Percentiles rank a stretch among this genome's conserved stretches.
These are phyloP conservation scores for Dissoconium aciculare DNA, from an alignment of 2,329 filamentous ascomycete genomes.

Conservation along the genomic window DNA sequence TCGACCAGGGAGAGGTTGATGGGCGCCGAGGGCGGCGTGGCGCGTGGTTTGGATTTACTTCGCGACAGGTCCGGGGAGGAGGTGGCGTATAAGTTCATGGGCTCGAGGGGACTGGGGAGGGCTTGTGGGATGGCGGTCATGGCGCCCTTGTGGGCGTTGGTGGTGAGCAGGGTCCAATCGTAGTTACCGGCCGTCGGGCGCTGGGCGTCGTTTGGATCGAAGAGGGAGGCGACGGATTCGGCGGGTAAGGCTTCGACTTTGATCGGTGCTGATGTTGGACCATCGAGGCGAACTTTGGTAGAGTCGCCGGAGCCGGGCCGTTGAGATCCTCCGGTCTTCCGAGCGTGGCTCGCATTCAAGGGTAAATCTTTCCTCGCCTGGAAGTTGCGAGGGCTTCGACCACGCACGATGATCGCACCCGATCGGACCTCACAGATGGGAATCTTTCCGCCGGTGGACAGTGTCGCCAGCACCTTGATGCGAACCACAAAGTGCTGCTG, in stretches of 20 bases:
- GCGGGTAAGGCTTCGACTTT: constrained; percentile 22
- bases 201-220: constrained; percentile 28
- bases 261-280: constrained; percentile 18
- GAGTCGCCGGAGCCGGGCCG: constrained; percentile 10
- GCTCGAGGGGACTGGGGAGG: constrained; percentile 9
- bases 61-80: constrained; percentile 40
- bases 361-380: constrained; percentile 88
- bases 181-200: constrained; percentile 27
- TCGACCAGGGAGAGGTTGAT: constrained; percentile 43
- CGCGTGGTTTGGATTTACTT: constrained; percentile 23
- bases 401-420: constrained; percentile 82
- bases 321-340: constrained; percentile 63
- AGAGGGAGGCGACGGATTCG: constrained; percentile 24
- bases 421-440: constrained; percentile 73
- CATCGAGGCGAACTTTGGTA: constrained; percentile 16
- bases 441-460: constrained; percentile 70
- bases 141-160: constrained; percentile 21
- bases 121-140: constrained; percentile 30
- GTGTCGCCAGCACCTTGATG: constrained; percentile 68
- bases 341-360: constrained; percentile 60
- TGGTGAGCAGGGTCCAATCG: constrained; percentile 26
- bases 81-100: constrained; percentile 14
- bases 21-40: constrained; percentile 30
- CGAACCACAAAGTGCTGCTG: constrained; percentile 92
- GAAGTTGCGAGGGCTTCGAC: constrained; percentile 86